These are phyloP conservation scores for Suillus subaureus DNA, from an alignment of 768 basidiomycete genomes.

Conservation along the genomic window DNA sequence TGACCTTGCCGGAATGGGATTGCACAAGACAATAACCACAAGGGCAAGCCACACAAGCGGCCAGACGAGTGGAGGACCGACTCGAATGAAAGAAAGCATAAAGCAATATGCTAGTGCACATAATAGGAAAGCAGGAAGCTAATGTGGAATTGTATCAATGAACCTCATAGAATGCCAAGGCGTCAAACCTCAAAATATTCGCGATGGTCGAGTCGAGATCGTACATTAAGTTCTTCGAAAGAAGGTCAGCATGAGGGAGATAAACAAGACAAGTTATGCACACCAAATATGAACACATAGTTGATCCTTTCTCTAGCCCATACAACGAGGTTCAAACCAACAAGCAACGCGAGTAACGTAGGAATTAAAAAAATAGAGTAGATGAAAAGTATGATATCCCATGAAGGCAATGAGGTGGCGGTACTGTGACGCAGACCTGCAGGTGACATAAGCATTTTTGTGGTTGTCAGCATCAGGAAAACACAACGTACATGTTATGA, in stretches of 20 bases:
- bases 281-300: slow-evolving; percentile 91
- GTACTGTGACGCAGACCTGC: slow-evolving; percentile 60
- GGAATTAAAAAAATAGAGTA: slow-evolving; percentile 80
- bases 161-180: slow-evolving; percentile 10
- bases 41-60: slow-evolving; percentile 81
- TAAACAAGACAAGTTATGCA: slow-evolving; percentile 15
- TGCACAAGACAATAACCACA: slow-evolving; percentile 57
- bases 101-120: slow-evolving; percentile 76
- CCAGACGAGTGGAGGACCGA: slow-evolving; percentile 77
- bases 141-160: slow-evolving; percentile 11
- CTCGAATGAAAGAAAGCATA: slow-evolving; percentile 76
- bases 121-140: slow-evolving; percentile 85
- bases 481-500: slow-evolving; percentile 57
- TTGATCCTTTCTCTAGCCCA: slow-evolving; percentile 84
- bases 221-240: slow-evolving; percentile 62
- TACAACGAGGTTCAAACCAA: slow-evolving; percentile 82
- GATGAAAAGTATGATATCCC: slow-evolving; percentile 74
- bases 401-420: slow-evolving; percentile 59
- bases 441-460: background rate
- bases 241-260: background rate
- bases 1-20: slow-evolving; percentile 66
- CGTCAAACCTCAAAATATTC: slow-evolving; percentile 68
- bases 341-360: slow-evolving; percentile 69
- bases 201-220: slow-evolving; percentile 73
- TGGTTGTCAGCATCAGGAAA: background rate